phyloP scores from a whole-genome alignment of 2,329 filamentous ascomycete genomes.

The Fusarium graminum region DNA sequence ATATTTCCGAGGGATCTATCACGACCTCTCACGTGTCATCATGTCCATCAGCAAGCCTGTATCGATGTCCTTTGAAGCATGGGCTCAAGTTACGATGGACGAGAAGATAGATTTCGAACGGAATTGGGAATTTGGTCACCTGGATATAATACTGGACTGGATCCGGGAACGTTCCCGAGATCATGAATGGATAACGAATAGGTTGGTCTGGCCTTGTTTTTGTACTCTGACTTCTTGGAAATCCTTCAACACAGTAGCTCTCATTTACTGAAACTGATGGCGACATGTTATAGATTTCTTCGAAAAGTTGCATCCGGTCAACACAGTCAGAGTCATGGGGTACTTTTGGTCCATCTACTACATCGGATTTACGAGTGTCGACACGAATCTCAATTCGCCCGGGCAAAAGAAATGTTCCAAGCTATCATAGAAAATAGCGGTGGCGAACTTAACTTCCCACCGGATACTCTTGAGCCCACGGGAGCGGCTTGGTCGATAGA shows the following conservation, averaged over 20 bases:
- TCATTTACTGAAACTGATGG: neutral
- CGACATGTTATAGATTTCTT: constrained; percentile 2
- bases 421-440: constrained; percentile 9
- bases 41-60: neutral
- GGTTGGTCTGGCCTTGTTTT: constrained; percentile 1
- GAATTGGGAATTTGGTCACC: constrained; percentile 1
- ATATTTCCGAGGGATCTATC: neutral
- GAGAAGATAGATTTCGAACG: constrained; percentile 8
- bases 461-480: neutral
- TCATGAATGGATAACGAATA: constrained; percentile 6
- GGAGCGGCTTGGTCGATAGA: neutral
- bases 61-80: constrained; percentile 6
- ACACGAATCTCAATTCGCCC: neutral
- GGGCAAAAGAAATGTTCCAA: constrained; percentile 7
- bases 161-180: neutral
- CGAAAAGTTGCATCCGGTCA: constrained; percentile 8
- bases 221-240: neutral
- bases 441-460: constrained; percentile 12
- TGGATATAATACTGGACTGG: constrained; percentile 4
- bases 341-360: constrained; percentile 13
- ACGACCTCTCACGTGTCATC: neutral
- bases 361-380: neutral
- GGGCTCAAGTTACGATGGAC: neutral
- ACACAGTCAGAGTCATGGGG: neutral
- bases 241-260: neutral